Conservation (phyloP, 768 basidiomycete species). For the Lentinus tigrinus region DNA sequence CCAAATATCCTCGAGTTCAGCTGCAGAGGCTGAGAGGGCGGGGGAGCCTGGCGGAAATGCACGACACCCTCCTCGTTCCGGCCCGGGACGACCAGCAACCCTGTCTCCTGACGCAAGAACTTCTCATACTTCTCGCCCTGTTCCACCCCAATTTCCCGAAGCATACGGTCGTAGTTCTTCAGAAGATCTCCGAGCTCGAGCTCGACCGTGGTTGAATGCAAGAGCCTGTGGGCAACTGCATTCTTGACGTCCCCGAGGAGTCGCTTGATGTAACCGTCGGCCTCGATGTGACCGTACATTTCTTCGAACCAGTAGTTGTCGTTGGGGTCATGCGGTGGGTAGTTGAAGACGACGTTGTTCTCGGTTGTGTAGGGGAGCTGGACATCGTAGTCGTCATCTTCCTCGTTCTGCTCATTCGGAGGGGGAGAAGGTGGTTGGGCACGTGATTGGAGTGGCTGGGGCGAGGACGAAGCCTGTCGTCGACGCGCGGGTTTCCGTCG, state of each 20-base stretch:
- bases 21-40: no score
- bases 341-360: background rate
- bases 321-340: background rate
- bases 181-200: constrained; percentile 1
- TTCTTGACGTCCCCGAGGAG: background rate
- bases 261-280: background rate
- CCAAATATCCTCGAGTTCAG: no score
- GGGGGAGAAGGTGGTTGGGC: background rate
- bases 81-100: background rate
- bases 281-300: background rate
- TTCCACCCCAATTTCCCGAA: background rate
- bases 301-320: constrained; percentile 7
- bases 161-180: background rate
- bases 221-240: background rate
- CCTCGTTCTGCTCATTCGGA: no score
- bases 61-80: background rate
- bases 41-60: no score
- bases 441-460: background rate
- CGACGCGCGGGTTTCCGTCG: no score
- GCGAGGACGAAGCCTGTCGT: no score
- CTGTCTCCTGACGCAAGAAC: background rate
- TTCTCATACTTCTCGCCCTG: background rate
- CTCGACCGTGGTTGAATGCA: background rate
- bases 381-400: background rate
- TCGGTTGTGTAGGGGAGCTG: background rate